Evolutionary conservation across 129 eudicot species (phyloP), one percentile per base, ranked within the genome.

Genomic region (Flaveria brownii): DNA sequence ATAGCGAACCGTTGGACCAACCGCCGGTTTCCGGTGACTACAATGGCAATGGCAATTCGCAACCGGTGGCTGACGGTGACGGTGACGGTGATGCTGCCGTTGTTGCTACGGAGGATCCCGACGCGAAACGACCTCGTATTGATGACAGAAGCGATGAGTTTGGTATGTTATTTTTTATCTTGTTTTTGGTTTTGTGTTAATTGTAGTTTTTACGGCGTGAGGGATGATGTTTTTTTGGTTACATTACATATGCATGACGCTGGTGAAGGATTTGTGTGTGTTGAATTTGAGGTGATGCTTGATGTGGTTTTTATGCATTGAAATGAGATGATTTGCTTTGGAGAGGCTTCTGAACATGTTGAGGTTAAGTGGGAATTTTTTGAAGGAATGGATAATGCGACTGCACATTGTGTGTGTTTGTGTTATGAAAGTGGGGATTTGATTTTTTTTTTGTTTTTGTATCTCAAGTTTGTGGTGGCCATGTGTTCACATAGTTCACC

Each of bases 121-220:
- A 86, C 59, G 69, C 81, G 33, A 93, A 93, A 84, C 91, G 98
- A 8, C 89, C 87, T 59, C 98, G 96, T 62, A 30, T 93, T 73
- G 96, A 90, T 60, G 86, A 81, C 5, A 66, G 65, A 6, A 9
- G 56, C 9, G 91, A 81, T 46, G 84, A 16, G 15, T 43, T 47
- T 77, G 94, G 92, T 92, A 80, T 76, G 78, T 9, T 73, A 0
- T 4, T 30, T 30, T 47, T 4, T 43, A 20, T 69, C 7, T 68
- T 7, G 18, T 55, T 20, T 42, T 70, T 14, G 43, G 41, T 50
- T 63, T 64, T 8, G 7, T 56, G 64, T 64, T 64, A 26, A 36
- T 45, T 6, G 59, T 59, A 42, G 78, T 22, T 73, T 73, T 9
- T 60, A 74, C 1, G 78, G 59, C 41, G 0, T 22, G 55, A 62